Conservation (phyloP, 208 protist genomes). For the Acanthamoeba culbertsoni region DNA sequence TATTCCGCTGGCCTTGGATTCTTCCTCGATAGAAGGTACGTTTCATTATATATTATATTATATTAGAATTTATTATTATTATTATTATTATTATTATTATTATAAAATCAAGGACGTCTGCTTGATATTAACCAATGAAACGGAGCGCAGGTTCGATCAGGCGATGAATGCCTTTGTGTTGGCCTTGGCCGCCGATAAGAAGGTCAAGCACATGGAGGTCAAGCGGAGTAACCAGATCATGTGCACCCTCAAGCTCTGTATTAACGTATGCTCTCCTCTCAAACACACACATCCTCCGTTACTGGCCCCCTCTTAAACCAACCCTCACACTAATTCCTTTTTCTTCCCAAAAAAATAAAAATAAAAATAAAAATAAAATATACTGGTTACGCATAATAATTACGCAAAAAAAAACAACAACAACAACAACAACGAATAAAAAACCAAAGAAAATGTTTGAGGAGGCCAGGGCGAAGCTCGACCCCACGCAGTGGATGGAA, state of each 20-base stretch:
- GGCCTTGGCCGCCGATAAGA: neutral
- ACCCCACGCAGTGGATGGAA: neutral
- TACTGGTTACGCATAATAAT: too few relatives aligned
- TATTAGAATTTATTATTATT: neutral
- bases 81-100: too few relatives aligned
- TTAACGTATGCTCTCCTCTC: neutral
- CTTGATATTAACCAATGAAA: neutral
- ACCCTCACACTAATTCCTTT: too few relatives aligned
- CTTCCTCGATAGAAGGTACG: conserved; percentile 4
- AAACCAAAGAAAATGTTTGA: neutral
- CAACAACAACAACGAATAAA: too few relatives aligned
- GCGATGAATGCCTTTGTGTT: conserved; percentile 12
- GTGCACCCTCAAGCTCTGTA: neutral
- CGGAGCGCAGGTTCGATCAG: neutral
- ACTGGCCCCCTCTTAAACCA: too few relatives aligned
- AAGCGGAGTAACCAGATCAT: conserved; percentile 1
- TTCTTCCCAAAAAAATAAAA: too few relatives aligned
- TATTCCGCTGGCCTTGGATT: neutral
- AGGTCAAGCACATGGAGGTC: neutral
- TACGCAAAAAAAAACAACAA: too few relatives aligned
- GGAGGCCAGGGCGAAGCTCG: neutral
- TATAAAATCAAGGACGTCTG: neutral
- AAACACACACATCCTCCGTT: too few relatives aligned
- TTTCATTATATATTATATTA: neutral
- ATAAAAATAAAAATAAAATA: too few relatives aligned